Base-by-base conservation (phyloP, 1,139 yeast genomes). In the Geotrichum armillariae region DNA sequence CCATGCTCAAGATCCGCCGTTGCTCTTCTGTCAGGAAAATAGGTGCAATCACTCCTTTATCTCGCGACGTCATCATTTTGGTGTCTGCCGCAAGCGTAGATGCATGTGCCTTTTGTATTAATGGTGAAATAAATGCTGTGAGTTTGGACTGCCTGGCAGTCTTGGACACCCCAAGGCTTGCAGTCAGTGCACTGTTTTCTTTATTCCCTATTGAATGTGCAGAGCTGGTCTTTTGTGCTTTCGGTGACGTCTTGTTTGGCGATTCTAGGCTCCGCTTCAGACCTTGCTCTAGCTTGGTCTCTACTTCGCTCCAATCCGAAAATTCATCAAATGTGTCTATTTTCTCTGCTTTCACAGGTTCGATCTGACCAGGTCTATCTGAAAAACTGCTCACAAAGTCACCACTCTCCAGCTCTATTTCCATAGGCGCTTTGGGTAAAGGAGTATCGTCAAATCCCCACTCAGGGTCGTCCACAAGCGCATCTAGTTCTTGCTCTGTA, bases 11-110 rank as follows among this genome's bases (percentile, higher is more conserved):
- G 7, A 93, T 89, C 27, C 73, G 67, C 45, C 72, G 68, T 66
- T 93, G 99, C 63, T 93, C 98, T 20, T 76, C 75, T 53, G 85
- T 79, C 11, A 84, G 66, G 5, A 73, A 65, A 12, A 52, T 52
- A 12, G 52, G 53, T 27, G 41, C 54, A 12, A 49, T 34, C 1
- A 17, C 37, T 2, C 25, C 39, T 2, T 14, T 14, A n/a, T 22
- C 12, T 21, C 11, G 7, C 2, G 31, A 3, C 11, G 32, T 14
- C 22, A 20, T 6, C 31, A 12, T 11, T 20, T 43, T 33, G n/a
- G 21, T 20, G 17, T 47, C 50, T 16, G 18, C 40, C 12, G 47
- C 53, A 12, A 46, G 16, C 1, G 53, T 43, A 22, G 50, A 46
- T 12, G 46, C 43, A 25, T 46, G 48, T 14, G 51, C 46, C 34